A percentile compares a stretch with the other conserved stretches of the same genome.
These are phyloP conservation scores for Phytophthora rubi DNA, from an alignment of 352 stramenopile genomes.

Conservation along the genomic window DNA sequence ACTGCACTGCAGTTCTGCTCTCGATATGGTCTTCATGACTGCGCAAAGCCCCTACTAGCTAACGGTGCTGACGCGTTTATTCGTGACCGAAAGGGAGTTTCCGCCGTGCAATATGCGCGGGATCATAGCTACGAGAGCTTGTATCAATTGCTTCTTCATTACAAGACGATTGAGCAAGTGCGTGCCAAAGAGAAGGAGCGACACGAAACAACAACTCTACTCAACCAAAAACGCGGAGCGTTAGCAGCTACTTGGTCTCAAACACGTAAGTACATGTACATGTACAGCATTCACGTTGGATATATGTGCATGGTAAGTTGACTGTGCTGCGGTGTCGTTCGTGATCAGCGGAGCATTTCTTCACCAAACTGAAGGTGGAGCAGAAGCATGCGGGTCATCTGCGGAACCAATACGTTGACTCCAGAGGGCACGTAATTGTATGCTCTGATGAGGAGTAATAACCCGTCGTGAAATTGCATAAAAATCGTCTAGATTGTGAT, in stretches of 20 bases:
- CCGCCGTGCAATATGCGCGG: slow-evolving; percentile 50
- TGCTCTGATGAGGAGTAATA: slow-evolving; percentile 44
- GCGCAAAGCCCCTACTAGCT: slow-evolving; percentile 57
- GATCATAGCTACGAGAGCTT: slow-evolving; percentile 43
- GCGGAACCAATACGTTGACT: slow-evolving; percentile 68
- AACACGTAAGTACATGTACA: slow-evolving; percentile 43
- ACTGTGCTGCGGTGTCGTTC: slow-evolving; percentile 8
- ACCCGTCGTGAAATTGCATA: slow-evolving; percentile 7
- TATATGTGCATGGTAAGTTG: background rate
- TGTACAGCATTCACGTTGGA: background rate
- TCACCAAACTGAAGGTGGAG: slow-evolving; percentile 51
- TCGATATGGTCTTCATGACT: slow-evolving; percentile 58
- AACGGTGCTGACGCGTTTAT: slow-evolving; percentile 42
- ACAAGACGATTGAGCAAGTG: slow-evolving; percentile 49
- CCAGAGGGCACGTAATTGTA: slow-evolving; percentile 55
- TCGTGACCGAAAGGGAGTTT: slow-evolving; percentile 48
- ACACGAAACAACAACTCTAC: slow-evolving; percentile 27
- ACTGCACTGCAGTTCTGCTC: slow-evolving; percentile 63
- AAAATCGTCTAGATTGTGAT: slow-evolving; percentile 41
- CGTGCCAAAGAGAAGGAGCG: slow-evolving; percentile 41
- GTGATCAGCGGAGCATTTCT: slow-evolving; percentile 50
- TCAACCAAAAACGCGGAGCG: slow-evolving; percentile 49
- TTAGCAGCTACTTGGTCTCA: slow-evolving; percentile 60
- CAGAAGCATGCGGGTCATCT: slow-evolving; percentile 59
- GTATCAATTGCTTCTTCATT: slow-evolving; percentile 49